Base-by-base conservation (phyloP, 257 asterid genomes). In the Anisodus acutangulus region DNA sequence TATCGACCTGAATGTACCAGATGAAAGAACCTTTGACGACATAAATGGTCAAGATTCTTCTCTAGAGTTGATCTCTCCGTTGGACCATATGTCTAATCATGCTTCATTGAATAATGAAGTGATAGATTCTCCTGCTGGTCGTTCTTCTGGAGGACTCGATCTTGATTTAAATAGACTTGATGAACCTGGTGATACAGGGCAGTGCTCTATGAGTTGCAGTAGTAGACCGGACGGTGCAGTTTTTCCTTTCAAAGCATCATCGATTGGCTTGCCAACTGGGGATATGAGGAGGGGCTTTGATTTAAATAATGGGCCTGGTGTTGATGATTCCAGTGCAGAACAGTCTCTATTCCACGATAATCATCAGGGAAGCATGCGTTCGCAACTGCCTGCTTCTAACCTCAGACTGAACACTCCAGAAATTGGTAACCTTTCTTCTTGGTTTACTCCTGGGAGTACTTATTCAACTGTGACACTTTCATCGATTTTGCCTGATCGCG, bases 401-500 rank as follows among this genome's bases (percentile, higher is more conserved):
- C 87, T 86, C 62, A 85, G 92, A 84, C 60, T 90, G 67, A 90
- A 78, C 87, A 87, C 81, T 85, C 88, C 87, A 6, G 95, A 88
- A 39, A 71, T 90, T 15, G 93, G 91, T 58, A 93, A 74, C 83
- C 91, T 90, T 90, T 87, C 98, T 17, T 89, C 98, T 83, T 93
- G 97, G 98, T 90, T 93, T 86, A 83, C 97, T 26, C 86, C 95
- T 17, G 93, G 93, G 47, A 93, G 79, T 85, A 80, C 94, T 26
- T 94, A 88, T 86, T 89, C 99, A 6, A 88, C 95, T 2, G 86
- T 78, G 70, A 59, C 88, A 71, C 91, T 80, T 88, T 90, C 94
- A 3, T 90, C 97, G 9, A 70, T 91, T 82, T 59, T 93, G 81
- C 90, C 97, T 9, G 96, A 94, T 68, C 93, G 93, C 45, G 93